A percentile compares a stretch with the other conserved stretches of the same genome.
phyloP scores from a whole-genome alignment of 768 basidiomycete species.

The Pulveroboletus ravenelii region DNA sequence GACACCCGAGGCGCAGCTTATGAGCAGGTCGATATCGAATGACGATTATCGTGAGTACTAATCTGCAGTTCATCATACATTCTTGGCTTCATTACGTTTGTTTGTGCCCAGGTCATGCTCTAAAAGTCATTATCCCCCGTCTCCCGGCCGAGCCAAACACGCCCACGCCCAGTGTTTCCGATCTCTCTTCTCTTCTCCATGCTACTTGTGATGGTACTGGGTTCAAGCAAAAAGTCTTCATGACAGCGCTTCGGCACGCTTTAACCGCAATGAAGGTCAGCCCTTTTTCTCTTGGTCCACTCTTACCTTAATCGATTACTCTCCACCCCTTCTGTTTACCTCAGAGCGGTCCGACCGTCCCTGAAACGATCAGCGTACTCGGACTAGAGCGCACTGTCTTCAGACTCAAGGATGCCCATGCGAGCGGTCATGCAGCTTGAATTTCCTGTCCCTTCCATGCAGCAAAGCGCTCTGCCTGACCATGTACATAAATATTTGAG shows the following conservation, averaged over 20 bases:
- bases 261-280: slow-evolving; percentile 82
- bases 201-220: slow-evolving; percentile 38
- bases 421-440: background rate
- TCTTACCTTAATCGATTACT: background rate
- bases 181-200: slow-evolving; percentile 39
- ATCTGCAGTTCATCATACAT: too few species aligned
- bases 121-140: slow-evolving; percentile 2
- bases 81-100: background rate
- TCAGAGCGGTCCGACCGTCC: slow-evolving; percentile 41
- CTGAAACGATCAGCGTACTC: slow-evolving; percentile 37
- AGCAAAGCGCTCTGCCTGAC: background rate
- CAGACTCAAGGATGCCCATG: slow-evolving; percentile 17
- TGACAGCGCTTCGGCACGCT: slow-evolving; percentile 72
- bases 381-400: slow-evolving; percentile 26
- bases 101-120: slow-evolving; percentile 3
- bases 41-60: slow-evolving; percentile 42
- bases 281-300: background rate
- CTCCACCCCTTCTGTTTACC: background rate
- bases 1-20: slow-evolving; percentile 48
- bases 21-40: slow-evolving; percentile 41
- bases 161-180: slow-evolving; percentile 1
- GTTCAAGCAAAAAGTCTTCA: slow-evolving; percentile 49
- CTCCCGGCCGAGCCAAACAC: slow-evolving; percentile 2
- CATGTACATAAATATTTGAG: background rate
- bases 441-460: background rate